Evolutionary conservation across 108 stramenopile species (phyloP).

Genomic region (Aureococcus anophagefferens): DNA sequence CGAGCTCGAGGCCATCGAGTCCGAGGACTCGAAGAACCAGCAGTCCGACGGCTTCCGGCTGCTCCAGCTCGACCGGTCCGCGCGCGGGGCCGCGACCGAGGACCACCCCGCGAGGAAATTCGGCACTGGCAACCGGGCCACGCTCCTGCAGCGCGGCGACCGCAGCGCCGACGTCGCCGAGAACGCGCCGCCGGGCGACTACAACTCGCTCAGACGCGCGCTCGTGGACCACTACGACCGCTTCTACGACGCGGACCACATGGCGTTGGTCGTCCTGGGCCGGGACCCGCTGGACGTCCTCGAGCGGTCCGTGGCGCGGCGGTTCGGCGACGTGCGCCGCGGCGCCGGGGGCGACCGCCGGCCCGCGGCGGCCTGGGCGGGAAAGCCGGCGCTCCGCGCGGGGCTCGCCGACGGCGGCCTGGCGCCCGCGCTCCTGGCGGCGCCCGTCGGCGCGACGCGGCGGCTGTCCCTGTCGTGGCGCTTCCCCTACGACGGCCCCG

Average conservation of each 20-base stretch:
- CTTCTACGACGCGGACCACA: background rate
- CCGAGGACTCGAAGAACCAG: conserved; percentile 62
- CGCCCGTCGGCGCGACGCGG: background rate
- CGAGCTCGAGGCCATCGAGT: conserved; percentile 75
- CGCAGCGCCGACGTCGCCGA: background rate
- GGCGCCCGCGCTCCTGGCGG: background rate
- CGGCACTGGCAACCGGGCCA: conserved; percentile 72
- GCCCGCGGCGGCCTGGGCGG: too few relatives aligned
- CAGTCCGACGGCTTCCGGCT: too few relatives aligned
- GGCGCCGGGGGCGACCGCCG: too few relatives aligned
- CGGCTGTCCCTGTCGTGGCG: background rate
- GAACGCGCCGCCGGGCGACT: background rate
- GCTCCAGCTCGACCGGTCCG: too few relatives aligned
- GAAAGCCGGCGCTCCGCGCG: too few relatives aligned
- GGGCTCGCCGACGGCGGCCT: too few relatives aligned
- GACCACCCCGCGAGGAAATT: conserved; percentile 82
- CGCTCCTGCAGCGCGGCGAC: conserved; percentile 19
- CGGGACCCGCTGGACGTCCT: conserved; percentile 24
- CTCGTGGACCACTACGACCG: background rate
- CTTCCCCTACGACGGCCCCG: background rate
- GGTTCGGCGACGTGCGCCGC: conserved; percentile 10
- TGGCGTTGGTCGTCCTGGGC: conserved; percentile 21
- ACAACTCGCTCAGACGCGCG: background rate
- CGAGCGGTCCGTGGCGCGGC: conserved; percentile 25
- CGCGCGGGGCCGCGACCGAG: conserved; percentile 37